Evolutionary conservation across 441 rosid genomes (phyloP).

Genomic region (Pelargonium australe): DNA sequence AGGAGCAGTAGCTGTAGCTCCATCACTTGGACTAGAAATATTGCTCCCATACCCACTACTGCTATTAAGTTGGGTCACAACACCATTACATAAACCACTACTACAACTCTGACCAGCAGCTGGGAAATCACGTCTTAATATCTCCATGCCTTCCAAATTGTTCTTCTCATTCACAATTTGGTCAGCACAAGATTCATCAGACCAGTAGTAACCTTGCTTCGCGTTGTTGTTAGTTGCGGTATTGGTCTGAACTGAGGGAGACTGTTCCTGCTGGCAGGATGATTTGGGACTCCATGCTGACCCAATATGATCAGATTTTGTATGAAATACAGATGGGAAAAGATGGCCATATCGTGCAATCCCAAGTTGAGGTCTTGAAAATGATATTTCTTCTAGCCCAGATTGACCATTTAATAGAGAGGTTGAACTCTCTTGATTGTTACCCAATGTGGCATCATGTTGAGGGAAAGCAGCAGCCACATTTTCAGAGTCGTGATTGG

Average conservation of each 20-base stretch:
- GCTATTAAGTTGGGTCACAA: conserved; percentile 35
- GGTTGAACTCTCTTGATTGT: background rate
- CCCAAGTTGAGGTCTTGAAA: background rate
- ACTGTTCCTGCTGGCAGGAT: background rate
- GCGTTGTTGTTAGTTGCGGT: conserved; percentile 11
- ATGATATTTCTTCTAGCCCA: background rate
- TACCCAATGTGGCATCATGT: background rate
- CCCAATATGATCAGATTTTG: background rate
- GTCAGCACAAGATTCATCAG: background rate
- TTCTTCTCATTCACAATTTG: background rate
- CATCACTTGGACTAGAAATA: background rate
- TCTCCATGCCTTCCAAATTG: conserved; percentile 31
- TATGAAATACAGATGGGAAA: background rate
- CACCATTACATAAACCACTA: conserved; percentile 56
- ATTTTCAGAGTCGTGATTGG: background rate
- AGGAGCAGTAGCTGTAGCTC: too few relatives aligned
- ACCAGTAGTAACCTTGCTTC: background rate
- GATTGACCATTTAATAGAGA: background rate
- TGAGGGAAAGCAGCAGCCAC: background rate
- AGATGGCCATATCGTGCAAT: background rate
- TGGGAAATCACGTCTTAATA: conserved; percentile 45
- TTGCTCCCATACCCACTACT: conserved; percentile 43
- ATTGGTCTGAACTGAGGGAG: conserved; percentile 20
- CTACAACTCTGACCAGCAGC: conserved; percentile 51
- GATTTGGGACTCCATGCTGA: background rate